phyloP scores from a whole-genome alignment of 441 rosid genomes.

The Erodium trifolium region DNA sequence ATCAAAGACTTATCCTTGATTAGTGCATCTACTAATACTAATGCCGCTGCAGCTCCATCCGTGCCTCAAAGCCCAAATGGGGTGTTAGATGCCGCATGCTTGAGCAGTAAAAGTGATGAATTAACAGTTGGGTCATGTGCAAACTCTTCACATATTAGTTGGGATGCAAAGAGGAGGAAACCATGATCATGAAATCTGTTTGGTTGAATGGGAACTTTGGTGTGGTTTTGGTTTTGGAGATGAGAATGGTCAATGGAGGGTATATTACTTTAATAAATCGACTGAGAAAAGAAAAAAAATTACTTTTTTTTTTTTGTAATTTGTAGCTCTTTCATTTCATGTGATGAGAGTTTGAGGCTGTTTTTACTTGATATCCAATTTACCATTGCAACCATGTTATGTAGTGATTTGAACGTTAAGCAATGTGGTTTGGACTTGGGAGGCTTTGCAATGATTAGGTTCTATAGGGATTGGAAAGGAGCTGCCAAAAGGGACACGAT shows the following conservation, averaged over 20 bases:
- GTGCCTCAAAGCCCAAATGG: slow-evolving; percentile 45
- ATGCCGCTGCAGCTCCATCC: slow-evolving; percentile 12
- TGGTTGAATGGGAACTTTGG: no score
- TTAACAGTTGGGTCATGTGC: slow-evolving; percentile 45
- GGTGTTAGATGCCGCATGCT: slow-evolving; percentile 44
- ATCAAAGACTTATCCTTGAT: slow-evolving; percentile 29
- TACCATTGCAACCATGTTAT: no score
- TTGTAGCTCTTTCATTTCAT: not conserved
- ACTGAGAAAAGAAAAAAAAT: no score
- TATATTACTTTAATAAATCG: no score
- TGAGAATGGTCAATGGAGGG: slow-evolving; percentile 12
- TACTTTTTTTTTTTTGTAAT: not conserved
- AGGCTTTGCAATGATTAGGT: not conserved
- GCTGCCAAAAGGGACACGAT: slow-evolving; percentile 6
- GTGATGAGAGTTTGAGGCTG: not conserved
- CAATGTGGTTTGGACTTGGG: not conserved
- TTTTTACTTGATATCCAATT: no score
- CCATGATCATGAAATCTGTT: not conserved
- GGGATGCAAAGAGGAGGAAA: slow-evolving; percentile 46
- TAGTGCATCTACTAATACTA: slow-evolving; percentile 7
- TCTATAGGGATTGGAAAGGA: slow-evolving; percentile 18
- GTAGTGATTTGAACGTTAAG: not conserved
- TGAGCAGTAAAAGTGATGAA: slow-evolving; percentile 52
- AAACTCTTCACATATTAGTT: slow-evolving; percentile 31
- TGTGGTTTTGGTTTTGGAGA: slow-evolving; percentile 10